phyloP scores from a whole-genome alignment of 495 filamentous ascomycete genomes.

The Clavariopsis aquatica region DNA sequence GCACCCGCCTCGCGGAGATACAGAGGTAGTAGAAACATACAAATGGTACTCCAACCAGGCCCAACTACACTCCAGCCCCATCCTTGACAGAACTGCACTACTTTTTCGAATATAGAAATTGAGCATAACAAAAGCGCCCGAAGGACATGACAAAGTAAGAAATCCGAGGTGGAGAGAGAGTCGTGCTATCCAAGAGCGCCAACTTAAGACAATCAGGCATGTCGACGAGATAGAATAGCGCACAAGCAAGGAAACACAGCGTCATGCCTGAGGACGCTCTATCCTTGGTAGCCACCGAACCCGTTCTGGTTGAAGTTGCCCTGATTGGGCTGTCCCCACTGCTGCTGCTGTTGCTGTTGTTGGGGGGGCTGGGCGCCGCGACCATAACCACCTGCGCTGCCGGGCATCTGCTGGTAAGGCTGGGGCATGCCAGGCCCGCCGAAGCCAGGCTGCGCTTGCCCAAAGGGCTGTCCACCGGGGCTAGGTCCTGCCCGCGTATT shows the following conservation, averaged over 20 bases:
- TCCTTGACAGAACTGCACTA: conserved; percentile 13
- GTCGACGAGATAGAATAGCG: conserved; percentile 23
- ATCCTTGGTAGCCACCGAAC: conserved; percentile 47
- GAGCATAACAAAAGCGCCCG: conserved; percentile 6
- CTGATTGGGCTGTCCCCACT: conserved; percentile 40
- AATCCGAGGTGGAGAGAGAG: conserved; percentile 3
- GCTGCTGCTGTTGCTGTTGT: conserved; percentile 26
- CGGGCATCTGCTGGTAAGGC: conserved; percentile 56
- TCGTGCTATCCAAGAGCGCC: conserved; percentile 27
- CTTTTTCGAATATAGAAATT: conserved; percentile 8
- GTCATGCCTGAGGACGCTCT: conserved; percentile 11
- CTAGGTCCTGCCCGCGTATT: conserved; percentile 53
- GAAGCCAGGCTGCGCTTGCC: conserved; percentile 60
- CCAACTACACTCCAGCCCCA: background rate
- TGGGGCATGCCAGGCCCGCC: conserved; percentile 57
- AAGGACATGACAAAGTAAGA: background rate
- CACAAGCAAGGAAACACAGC: conserved; percentile 8
- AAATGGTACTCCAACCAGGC: conserved; percentile 8
- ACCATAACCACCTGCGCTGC: conserved; percentile 47
- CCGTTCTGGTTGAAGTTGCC: conserved; percentile 41
- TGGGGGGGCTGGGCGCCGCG: conserved; percentile 34
- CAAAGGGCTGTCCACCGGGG: conserved; percentile 63
- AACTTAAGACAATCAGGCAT: conserved; percentile 30
- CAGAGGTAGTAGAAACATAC: conserved; percentile 7
- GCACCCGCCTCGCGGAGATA: background rate